Evolutionary conservation across 1,139 yeast species (phyloP).

Genomic region (Pichia norvegensis): DNA sequence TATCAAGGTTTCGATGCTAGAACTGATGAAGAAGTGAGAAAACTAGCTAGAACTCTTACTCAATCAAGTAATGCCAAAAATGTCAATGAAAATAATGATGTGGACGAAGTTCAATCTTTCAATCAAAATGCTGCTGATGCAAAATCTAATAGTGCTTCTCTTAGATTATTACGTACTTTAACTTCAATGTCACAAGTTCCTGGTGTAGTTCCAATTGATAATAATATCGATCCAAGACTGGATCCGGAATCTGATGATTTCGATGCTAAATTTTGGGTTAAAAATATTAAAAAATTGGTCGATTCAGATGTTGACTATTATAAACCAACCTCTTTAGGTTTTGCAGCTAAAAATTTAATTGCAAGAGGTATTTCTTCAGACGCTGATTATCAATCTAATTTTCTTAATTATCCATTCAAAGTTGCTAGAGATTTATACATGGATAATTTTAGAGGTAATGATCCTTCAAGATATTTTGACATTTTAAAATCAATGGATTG

Average conservation of each 20-base stretch:
- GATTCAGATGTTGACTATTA: constrained; percentile 56
- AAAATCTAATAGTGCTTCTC: neutral
- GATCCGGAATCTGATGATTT: constrained; percentile 56
- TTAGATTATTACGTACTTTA: constrained; percentile 30
- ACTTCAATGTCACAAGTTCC: constrained; percentile 48
- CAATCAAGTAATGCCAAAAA: constrained; percentile 12
- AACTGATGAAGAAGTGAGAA: constrained; percentile 36
- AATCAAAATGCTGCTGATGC: constrained; percentile 4
- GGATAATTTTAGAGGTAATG: constrained; percentile 12
- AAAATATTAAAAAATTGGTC: constrained; percentile 51
- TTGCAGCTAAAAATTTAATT: constrained; percentile 58
- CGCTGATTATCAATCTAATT: constrained; percentile 74
- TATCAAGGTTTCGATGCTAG: constrained; percentile 35
- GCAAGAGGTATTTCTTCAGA: constrained; percentile 75
- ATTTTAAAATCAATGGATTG: constrained; percentile 67
- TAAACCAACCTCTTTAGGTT: constrained; percentile 58
- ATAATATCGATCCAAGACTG: constrained; percentile 34
- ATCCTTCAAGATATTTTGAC: constrained; percentile 35
- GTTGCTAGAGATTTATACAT: constrained; percentile 15
- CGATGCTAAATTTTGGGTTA: constrained; percentile 63
- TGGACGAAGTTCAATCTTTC: neutral
- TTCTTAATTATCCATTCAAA: constrained; percentile 39
- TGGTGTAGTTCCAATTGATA: constrained; percentile 35
- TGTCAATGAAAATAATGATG: constrained; percentile 4
- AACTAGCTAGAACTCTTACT: constrained; percentile 55